phyloP scores from a whole-genome alignment of 2,329 filamentous ascomycete species.

The Acrodontium crateriforme region DNA sequence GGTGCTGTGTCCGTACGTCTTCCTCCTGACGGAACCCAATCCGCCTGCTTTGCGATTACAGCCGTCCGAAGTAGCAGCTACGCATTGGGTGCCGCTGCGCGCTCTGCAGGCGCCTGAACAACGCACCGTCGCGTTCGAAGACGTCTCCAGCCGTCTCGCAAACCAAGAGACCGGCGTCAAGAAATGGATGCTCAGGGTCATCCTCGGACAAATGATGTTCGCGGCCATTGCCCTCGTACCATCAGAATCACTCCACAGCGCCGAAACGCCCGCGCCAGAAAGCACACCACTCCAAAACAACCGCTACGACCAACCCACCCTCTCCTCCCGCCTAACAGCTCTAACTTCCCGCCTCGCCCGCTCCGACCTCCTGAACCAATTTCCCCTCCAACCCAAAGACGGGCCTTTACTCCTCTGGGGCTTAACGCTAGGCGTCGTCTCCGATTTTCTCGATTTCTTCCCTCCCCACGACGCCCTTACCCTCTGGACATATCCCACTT shows the following conservation, averaged over 20 bases:
- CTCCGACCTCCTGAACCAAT: slow-evolving; percentile 17
- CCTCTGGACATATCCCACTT: slow-evolving; percentile 55
- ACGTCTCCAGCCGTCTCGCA: slow-evolving; percentile 48
- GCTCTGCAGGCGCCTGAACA: slow-evolving; percentile 45
- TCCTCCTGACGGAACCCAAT: slow-evolving; percentile 43
- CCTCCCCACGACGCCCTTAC: slow-evolving; percentile 49
- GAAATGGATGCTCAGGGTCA: slow-evolving; percentile 40
- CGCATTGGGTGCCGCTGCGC: slow-evolving; percentile 54
- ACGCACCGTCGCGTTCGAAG: slow-evolving; percentile 49
- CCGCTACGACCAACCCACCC: slow-evolving; percentile 9
- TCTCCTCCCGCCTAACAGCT: slow-evolving; percentile 6
- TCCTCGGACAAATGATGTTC: slow-evolving; percentile 54
- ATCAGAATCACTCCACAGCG: slow-evolving; percentile 46
- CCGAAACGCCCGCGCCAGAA: slow-evolving; percentile 19
- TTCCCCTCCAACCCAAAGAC: slow-evolving; percentile 21
- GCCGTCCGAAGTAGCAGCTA: slow-evolving; percentile 52
- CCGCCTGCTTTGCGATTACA: slow-evolving; percentile 48
- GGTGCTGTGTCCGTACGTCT: slow-evolving; percentile 57
- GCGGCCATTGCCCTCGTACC: slow-evolving; percentile 50
- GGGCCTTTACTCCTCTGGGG: slow-evolving; percentile 52
- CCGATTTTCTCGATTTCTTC: slow-evolving; percentile 53
- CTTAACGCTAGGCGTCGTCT: slow-evolving; percentile 51
- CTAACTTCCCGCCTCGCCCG: slow-evolving; percentile 9
- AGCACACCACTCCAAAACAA: slow-evolving; percentile 13
- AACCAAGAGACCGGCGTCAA: slow-evolving; percentile 41